These are phyloP conservation scores for Clitopilus hobsonii DNA, from an alignment of 768 basidiomycete species.

Conservation along the genomic window DNA sequence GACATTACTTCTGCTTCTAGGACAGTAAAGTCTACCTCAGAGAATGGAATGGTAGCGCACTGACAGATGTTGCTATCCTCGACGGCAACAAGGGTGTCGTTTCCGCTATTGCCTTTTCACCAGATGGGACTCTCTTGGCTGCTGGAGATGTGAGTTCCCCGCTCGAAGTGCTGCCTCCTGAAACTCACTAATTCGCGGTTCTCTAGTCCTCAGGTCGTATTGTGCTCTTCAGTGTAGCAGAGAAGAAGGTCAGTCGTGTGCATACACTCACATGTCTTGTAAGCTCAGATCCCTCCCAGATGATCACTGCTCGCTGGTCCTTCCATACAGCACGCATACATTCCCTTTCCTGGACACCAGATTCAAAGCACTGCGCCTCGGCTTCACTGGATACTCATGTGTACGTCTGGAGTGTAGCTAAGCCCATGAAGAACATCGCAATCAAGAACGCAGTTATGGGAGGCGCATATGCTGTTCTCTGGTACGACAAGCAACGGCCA, in stretches of 20 bases:
- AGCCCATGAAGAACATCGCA: conserved; percentile 68
- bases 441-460: conserved; percentile 86
- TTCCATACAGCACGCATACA: conserved; percentile 81
- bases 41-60: conserved; percentile 61
- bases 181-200: conserved; percentile 3
- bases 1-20: conserved; percentile 24
- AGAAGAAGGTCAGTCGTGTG: conserved; percentile 48
- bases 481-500: conserved; percentile 48
- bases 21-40: conserved; percentile 74
- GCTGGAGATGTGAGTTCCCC: conserved; percentile 84
- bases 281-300: conserved; percentile 26
- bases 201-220: conserved; percentile 77
- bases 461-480: conserved; percentile 77
- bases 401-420: conserved; percentile 78
- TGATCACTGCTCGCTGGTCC: conserved; percentile 76
- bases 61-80: conserved; percentile 52
- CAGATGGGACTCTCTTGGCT: conserved; percentile 70
- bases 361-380: conserved; percentile 75
- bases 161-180: neutral
- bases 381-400: conserved; percentile 92
- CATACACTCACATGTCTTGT: neutral
- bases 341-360: conserved; percentile 71
- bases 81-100: conserved; percentile 70
- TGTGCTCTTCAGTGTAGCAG: conserved; percentile 65
- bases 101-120: conserved; percentile 74